Conservation (phyloP, 192 early-diverging fungal genomes). For the Thoreauomyces humboldtii region DNA sequence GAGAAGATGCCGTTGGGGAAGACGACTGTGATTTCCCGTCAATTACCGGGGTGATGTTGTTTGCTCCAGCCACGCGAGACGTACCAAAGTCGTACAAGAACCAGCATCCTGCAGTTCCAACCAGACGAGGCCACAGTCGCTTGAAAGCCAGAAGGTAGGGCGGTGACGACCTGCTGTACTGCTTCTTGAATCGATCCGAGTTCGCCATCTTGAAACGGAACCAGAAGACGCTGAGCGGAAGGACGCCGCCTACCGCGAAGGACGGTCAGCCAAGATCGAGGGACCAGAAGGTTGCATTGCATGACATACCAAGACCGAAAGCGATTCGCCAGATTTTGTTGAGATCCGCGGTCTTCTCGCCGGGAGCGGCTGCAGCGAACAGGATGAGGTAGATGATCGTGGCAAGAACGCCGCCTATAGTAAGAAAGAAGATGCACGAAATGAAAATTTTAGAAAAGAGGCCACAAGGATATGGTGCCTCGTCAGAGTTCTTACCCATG, state of each 20-base stretch:
- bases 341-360: not conserved
- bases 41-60: too few species aligned
- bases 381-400: not conserved
- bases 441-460: not conserved
- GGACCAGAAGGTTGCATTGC: too few species aligned
- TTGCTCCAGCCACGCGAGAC: too few species aligned
- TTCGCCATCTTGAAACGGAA: constrained; percentile 58
- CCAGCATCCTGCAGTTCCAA: constrained; percentile 49
- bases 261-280: too few species aligned
- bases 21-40: not conserved
- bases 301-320: constrained; percentile 54
- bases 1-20: constrained; percentile 43
- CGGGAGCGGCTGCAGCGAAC: not conserved
- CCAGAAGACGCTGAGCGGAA: not conserved
- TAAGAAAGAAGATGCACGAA: not conserved
- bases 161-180: constrained; percentile 48
- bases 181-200: constrained; percentile 43
- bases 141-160: constrained; percentile 53
- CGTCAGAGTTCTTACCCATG: not conserved
- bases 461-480: not conserved
- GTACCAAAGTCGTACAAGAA: constrained; percentile 50
- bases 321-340: constrained; percentile 46
- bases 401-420: not conserved
- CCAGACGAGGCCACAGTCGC: constrained; percentile 51
- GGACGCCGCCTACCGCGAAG: not conserved